Base-by-base conservation (phyloP, 129 eudicot genomes). In the Sambucus nigra region DNA sequence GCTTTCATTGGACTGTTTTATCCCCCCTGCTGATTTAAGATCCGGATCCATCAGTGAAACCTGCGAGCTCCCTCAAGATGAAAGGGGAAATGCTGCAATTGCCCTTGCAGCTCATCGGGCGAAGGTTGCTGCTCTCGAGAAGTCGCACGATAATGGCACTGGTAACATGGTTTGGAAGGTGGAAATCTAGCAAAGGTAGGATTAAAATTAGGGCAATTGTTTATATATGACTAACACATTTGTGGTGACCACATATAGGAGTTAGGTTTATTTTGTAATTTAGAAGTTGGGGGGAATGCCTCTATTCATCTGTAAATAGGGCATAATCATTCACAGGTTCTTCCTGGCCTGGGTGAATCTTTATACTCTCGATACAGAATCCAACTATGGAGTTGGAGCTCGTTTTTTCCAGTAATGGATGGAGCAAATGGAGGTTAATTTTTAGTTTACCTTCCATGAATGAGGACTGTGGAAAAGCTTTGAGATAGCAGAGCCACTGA, bases 1-100 rank as follows among this genome's bases (percentile, higher is more conserved):
- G 7, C 51, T 86, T 63, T 86, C 96, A 28, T 39, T 62, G 5
- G 96, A 86, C 73, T 86, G 96, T 71, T 86, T 86, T 66, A 82
- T 86, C 59, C 96, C 96, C 51, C 96, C 96, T 13, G 82, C 93
- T 28, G 96, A 86, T 18, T 51, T 86, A 61, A 76, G 65, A 68
- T 70, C 77, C 5, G 73, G 72, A 3, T 76, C 96, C 1, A 38
- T 86, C 24, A 64, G 82, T 15, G 85, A 86, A 59, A 47, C 78
- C 0, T 61, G 78, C 17, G 88, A 82, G 29, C 66, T 73, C 57
- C 72, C 82, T 1, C 81, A 68, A 26, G 88, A 78, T 45, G 87
- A 71, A 19, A 61, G 80, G 22, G 82, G 64, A 17, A 86, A 73
- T 54, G 40, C 50, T 3, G 74, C 64, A 25, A 42, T 60, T 53